Percentiles rank a stretch among this genome's conserved stretches.
Conservation (phyloP, 2,329 filamentous ascomycete species). For the Alternaria conjuncta region DNA sequence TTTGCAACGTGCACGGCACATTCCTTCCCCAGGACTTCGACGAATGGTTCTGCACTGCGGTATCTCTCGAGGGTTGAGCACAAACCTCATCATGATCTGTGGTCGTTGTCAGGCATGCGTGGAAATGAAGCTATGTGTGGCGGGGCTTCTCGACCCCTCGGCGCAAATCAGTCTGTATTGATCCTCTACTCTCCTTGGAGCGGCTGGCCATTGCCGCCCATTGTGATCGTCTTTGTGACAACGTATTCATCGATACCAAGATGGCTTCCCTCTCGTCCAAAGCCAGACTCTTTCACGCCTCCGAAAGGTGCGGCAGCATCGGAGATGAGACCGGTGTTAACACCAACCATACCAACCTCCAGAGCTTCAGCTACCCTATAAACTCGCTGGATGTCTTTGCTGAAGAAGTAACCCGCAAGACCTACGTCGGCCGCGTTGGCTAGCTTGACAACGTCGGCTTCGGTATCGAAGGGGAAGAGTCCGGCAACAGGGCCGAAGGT, state of each 20-base stretch:
- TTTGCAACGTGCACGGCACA: neutral
- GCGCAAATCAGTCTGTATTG: neutral
- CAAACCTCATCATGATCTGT: neutral
- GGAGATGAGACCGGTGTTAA: slow-evolving; percentile 59
- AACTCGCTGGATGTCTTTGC: slow-evolving; percentile 62
- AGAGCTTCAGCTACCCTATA: slow-evolving; percentile 69
- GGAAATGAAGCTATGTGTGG: neutral
- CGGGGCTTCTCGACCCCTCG: neutral
- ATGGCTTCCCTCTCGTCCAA: slow-evolving; percentile 58
- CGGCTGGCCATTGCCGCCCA: slow-evolving; percentile 67
- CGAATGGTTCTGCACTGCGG: neutral
- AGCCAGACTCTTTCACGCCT: slow-evolving; percentile 59
- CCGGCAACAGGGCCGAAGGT: slow-evolving; percentile 95
- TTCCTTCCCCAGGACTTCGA: neutral
- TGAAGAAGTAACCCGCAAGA: slow-evolving; percentile 94
- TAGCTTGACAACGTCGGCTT: slow-evolving; percentile 83
- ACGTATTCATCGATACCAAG: slow-evolving; percentile 59
- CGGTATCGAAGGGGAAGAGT: slow-evolving; percentile 85
- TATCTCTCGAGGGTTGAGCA: neutral
- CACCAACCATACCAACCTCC: slow-evolving; percentile 85
- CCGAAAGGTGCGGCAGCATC: slow-evolving; percentile 58
- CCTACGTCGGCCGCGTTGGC: slow-evolving; percentile 87
- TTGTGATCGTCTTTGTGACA: slow-evolving; percentile 56
- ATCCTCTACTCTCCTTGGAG: slow-evolving; percentile 53
- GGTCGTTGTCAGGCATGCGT: neutral